These are phyloP conservation scores for Paraphaeosphaeria minitans DNA, from an alignment of 2,329 filamentous ascomycete species.

Conservation along the genomic window DNA sequence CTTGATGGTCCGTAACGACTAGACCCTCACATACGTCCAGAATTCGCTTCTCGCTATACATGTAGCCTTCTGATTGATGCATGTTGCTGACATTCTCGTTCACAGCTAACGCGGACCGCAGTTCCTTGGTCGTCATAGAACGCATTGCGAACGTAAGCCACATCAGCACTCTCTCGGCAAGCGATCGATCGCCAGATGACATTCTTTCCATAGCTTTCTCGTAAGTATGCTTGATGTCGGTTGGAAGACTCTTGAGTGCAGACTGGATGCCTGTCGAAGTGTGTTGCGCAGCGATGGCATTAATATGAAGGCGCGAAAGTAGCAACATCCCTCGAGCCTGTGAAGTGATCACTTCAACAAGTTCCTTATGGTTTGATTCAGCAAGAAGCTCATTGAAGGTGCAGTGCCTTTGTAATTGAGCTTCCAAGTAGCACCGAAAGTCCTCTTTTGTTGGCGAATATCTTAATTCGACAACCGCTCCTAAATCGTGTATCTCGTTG, in stretches of 20 bases:
- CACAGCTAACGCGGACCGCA: not conserved
- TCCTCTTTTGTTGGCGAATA: not conserved
- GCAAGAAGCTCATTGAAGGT: not conserved
- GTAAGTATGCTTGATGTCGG: not conserved
- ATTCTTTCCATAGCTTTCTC: conserved; percentile 5
- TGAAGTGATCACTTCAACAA: not conserved
- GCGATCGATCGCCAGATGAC: not conserved
- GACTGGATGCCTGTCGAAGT: conserved; percentile 3
- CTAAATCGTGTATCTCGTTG: not conserved
- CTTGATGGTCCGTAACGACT: not conserved
- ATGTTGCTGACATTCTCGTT: conserved; percentile 1
- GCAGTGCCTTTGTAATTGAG: not conserved
- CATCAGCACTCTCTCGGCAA: conserved; percentile 1
- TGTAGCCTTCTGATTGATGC: not conserved
- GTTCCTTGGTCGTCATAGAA: not conserved
- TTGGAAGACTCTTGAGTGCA: not conserved
- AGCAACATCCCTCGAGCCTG: conserved; percentile 10
- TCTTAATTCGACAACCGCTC: not conserved
- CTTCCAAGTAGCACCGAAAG: not conserved
- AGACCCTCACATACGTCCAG: not conserved
- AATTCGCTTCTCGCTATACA: conserved; percentile 1
- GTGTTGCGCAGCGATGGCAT: conserved; percentile 1
- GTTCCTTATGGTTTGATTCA: not conserved
- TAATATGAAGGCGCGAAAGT: conserved; percentile 7
- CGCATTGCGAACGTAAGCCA: conserved; percentile 7